A percentile compares a stretch with the other conserved stretches of the same genome.
Evolutionary conservation across 108 stramenopile genomes (phyloP).

Genomic region (Nitzschia putrida): DNA sequence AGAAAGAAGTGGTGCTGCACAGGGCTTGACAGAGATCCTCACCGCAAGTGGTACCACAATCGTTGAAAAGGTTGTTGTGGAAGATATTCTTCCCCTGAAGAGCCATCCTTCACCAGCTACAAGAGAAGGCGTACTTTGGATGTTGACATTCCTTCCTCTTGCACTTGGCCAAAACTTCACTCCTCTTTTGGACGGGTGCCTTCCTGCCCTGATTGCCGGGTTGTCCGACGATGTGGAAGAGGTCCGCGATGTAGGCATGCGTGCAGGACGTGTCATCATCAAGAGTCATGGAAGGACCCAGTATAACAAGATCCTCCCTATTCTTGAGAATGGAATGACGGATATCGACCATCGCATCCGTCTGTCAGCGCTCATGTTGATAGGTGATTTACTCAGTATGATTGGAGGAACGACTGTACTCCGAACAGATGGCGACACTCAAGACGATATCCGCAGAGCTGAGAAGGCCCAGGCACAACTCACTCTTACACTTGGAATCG

Average conservation of each 20-base stretch:
- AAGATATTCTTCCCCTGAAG: slow-evolving; percentile 89
- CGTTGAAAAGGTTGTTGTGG: slow-evolving; percentile 73
- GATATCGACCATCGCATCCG: slow-evolving; percentile 95
- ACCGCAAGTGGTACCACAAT: slow-evolving; percentile 73
- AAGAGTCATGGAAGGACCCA: slow-evolving; percentile 88
- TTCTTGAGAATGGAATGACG: slow-evolving; percentile 88
- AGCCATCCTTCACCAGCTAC: slow-evolving; percentile 87
- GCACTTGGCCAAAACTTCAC: slow-evolving; percentile 87
- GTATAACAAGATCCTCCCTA: slow-evolving; percentile 90
- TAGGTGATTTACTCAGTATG: slow-evolving; percentile 94
- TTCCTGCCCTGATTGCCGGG: slow-evolving; percentile 93
- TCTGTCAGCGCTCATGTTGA: slow-evolving; percentile 89
- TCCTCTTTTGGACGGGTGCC: slow-evolving; percentile 76
- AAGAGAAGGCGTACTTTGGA: slow-evolving; percentile 98
- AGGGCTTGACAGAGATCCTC: slow-evolving; percentile 92
- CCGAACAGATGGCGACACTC: slow-evolving; percentile 83
- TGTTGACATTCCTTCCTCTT: slow-evolving; percentile 97
- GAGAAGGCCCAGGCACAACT: slow-evolving; percentile 87
- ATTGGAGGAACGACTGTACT: slow-evolving; percentile 90
- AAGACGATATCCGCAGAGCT: slow-evolving; percentile 86
- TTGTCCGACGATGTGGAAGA: slow-evolving; percentile 93
- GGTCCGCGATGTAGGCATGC: slow-evolving; percentile 93
- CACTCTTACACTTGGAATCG: slow-evolving; percentile 80
- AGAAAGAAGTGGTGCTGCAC: slow-evolving; percentile 96
- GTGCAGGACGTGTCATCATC: slow-evolving; percentile 95